These are phyloP conservation scores for Vigna nakashimae DNA, from an alignment of 306 rosid species.

Conservation along the genomic window DNA sequence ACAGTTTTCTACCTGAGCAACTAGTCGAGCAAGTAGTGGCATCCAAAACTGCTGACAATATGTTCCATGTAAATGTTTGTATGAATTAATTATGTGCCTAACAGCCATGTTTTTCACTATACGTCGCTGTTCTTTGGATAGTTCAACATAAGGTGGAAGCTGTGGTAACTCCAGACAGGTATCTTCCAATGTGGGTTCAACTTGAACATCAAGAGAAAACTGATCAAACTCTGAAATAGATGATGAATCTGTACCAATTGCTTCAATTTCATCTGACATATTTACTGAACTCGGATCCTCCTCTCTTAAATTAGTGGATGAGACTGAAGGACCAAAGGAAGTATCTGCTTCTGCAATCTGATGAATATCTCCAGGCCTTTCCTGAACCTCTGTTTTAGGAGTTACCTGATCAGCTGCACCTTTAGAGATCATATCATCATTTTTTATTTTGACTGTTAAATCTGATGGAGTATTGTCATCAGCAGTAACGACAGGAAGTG, in stretches of 20 bases:
- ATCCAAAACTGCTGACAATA: constrained; percentile 79
- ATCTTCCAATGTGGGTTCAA: constrained; percentile 73
- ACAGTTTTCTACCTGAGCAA: constrained; percentile 78
- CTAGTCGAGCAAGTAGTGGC: constrained; percentile 87
- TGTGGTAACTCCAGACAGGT: constrained; percentile 77
- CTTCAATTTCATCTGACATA: constrained; percentile 52
- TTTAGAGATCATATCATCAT: constrained; percentile 64
- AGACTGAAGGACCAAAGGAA: constrained; percentile 57
- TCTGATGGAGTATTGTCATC: constrained; percentile 56
- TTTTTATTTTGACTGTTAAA: constrained; percentile 51
- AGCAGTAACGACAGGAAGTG: constrained; percentile 46
- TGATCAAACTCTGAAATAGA: constrained; percentile 67
- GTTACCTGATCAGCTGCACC: constrained; percentile 50
- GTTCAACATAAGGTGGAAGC: constrained; percentile 80
- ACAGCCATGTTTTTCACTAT: constrained; percentile 70
- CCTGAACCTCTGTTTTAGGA: constrained; percentile 58
- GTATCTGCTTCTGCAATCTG: constrained; percentile 44
- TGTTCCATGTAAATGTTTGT: constrained; percentile 62
- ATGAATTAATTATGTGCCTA: constrained; percentile 74
- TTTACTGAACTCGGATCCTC: constrained; percentile 60
- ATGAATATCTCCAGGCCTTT: constrained; percentile 58
- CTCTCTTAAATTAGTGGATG: constrained; percentile 53
- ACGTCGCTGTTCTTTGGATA: constrained; percentile 74
- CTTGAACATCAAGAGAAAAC: constrained; percentile 62
- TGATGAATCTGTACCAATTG: constrained; percentile 59